Evolutionary conservation across 2,329 filamentous ascomycete genomes (phyloP).

Genomic region (Macrophomina pseudophaseolina): DNA sequence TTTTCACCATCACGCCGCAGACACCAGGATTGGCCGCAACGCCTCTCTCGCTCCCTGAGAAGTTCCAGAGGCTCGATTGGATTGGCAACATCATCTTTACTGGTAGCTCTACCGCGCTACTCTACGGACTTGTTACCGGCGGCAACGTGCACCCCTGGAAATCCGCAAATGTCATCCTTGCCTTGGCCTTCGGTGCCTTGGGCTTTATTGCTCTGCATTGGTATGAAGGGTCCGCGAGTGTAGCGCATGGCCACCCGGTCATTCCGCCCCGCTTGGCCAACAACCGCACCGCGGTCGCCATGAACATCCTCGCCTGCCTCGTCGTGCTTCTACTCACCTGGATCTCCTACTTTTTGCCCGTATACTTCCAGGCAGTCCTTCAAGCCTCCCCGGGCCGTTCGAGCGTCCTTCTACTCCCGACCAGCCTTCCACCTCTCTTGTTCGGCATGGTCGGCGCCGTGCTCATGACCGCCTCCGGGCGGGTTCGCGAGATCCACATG

Average conservation of each 20-base stretch:
- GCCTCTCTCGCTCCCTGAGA: constrained; percentile 9
- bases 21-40: constrained; percentile 29
- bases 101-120: constrained; percentile 41
- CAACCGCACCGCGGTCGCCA: constrained; percentile 29
- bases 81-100: constrained; percentile 43
- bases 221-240: constrained; percentile 38
- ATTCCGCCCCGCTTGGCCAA: constrained; percentile 43
- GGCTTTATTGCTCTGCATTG: constrained; percentile 38
- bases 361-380: constrained; percentile 47
- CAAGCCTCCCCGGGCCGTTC: constrained; percentile 39
- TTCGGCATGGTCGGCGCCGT: constrained; percentile 35
- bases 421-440: constrained; percentile 35
- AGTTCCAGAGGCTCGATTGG: constrained; percentile 32
- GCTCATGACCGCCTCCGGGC: constrained; percentile 34
- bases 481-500: constrained; percentile 28
- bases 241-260: constrained; percentile 36
- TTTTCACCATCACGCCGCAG: constrained; percentile 36
- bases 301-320: constrained; percentile 30
- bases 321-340: constrained; percentile 43
- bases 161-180: constrained; percentile 39
- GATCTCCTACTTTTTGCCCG: constrained; percentile 48
- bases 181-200: constrained; percentile 45
- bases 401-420: constrained; percentile 43
- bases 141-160: constrained; percentile 43
- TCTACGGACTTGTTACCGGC: constrained; percentile 47